phyloP scores from a whole-genome alignment of 192 early-diverging fungal species.

The Kappamyces sp. region DNA sequence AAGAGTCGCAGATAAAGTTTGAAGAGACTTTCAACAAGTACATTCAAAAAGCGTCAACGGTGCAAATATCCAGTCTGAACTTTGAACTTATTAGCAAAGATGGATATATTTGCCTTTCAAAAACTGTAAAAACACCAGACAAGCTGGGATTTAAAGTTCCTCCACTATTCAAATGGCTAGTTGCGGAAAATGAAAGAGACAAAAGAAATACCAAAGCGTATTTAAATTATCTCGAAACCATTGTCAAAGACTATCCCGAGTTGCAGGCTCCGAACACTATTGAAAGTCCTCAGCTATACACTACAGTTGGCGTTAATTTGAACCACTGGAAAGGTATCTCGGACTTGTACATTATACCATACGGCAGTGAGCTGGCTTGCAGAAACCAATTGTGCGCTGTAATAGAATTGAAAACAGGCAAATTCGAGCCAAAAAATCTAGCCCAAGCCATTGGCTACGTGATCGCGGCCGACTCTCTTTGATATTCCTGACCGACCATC shows the following conservation, averaged over 20 bases:
- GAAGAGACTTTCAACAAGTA: neutral
- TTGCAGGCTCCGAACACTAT: neutral
- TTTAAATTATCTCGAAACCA: neutral
- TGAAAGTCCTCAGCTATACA: neutral
- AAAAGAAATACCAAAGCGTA: neutral
- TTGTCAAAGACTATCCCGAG: neutral
- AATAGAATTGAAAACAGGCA: neutral
- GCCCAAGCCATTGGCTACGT: constrained; percentile 1
- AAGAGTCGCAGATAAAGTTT: no score
- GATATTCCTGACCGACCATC: neutral
- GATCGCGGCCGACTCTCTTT: neutral
- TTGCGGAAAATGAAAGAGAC: neutral
- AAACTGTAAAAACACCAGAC: neutral
- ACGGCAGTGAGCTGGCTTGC: neutral
- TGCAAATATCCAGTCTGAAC: neutral
- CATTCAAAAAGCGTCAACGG: neutral
- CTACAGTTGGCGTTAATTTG: neutral
- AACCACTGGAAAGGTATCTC: neutral
- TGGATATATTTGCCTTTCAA: neutral
- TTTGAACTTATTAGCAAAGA: neutral
- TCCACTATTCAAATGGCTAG: neutral
- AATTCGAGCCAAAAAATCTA: neutral
- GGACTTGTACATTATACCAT: neutral
- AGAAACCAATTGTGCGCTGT: neutral
- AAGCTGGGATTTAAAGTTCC: neutral